Base-by-base conservation (phyloP, 2,329 filamentous ascomycete species). In the Phialophora tarda region DNA sequence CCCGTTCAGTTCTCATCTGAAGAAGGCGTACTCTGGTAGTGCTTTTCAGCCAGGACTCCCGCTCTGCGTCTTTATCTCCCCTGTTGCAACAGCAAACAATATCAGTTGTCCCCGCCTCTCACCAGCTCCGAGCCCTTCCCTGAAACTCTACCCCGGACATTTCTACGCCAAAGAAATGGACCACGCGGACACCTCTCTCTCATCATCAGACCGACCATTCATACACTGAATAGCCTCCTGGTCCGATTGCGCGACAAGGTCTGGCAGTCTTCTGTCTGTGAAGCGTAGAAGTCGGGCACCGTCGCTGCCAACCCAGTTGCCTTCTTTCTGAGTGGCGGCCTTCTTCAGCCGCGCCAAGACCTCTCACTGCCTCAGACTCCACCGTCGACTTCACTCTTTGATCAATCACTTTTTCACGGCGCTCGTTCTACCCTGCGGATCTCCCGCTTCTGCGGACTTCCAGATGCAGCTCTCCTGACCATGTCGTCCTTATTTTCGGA, bases 401-500 rank as follows among this genome's bases (percentile, higher is more conserved):
- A 28, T 48, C 53, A 47, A 41, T 59, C 24, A 61, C 57, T 50
- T 11, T 26, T 47, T 58, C 53, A 56, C 26, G 59, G 51, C 63
- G 53, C 32, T 58, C 21, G 38, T 51, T 54, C 48, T 59, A 30
- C 28, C 34, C 59, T 30, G 58, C 56, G 53, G 54, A 59, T 30
- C 30, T 47, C 21, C 63, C 54, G 63, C 60, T 48, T 24, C 44
- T 48, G 54, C 53, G 21, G 62, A 38, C n/a, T 50, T 66, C 65
- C 68, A 63, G 63, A 70, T 70, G 68, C 59, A 21, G 62, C 44
- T 62, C 54, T 56, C 54, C 38, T 66, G 71, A 65, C 38, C 55
- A 72, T 72, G 71, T 66, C 70, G 56, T 64, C 63, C 62, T 65
- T 68, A 64, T 55, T 66, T 47, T 66, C 65, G 34, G 70, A 72